Evolutionary conservation across 1,284 basidiomycete species (phyloP), one percentile per base, ranked within the genome.

Genomic region (Ustilago cynodontis): DNA sequence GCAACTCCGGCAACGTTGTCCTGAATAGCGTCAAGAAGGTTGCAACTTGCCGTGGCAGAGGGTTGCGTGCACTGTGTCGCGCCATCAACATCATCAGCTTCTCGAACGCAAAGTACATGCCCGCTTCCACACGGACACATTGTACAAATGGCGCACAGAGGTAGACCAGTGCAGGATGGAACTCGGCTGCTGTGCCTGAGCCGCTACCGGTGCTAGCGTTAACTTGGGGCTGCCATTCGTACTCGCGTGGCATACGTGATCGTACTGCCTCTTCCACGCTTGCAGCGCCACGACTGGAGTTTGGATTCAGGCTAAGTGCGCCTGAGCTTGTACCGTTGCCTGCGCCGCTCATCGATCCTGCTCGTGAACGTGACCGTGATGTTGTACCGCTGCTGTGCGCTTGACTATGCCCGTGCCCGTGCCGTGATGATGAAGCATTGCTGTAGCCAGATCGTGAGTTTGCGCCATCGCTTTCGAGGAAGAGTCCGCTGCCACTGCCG

Each of bases 41-140:
- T 0, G 85, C 79, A 3, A 86, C 80, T 22, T 81, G 79, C 3
- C 66, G 70, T 3, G 85, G 69, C 1, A 86, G 65, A 0, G 85
- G 83, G 22, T 81, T 52, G 26, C 52, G 43, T 3, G 58, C 58
- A 49, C 80, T 70, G 64, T 83, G 79, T 9, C 67, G 61, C 39
- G 81, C 77, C 53, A 81, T 79, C 50, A 84, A 76, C 24, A 35
- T 64, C 85, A 86, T 85, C 2, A 86, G 76, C 31, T 66, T 71
- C 45, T 86, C 84, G 63, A 86, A 86, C 7, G 83, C 83, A 67
- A 86, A 86, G 74, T 82, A 86, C 78, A 86, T 85, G 24, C 85
- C 85, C 14, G 86, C 83, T 57, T 86, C 86, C 1, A 82, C 84
- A 3, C 81, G 75, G 0, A 86, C 76, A 49, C 83, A 86, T 56